Evolutionary conservation across 2,329 filamentous ascomycete genomes (phyloP), one percentile per base, ranked within the genome.

Genomic region (Fusarium sp.): DNA sequence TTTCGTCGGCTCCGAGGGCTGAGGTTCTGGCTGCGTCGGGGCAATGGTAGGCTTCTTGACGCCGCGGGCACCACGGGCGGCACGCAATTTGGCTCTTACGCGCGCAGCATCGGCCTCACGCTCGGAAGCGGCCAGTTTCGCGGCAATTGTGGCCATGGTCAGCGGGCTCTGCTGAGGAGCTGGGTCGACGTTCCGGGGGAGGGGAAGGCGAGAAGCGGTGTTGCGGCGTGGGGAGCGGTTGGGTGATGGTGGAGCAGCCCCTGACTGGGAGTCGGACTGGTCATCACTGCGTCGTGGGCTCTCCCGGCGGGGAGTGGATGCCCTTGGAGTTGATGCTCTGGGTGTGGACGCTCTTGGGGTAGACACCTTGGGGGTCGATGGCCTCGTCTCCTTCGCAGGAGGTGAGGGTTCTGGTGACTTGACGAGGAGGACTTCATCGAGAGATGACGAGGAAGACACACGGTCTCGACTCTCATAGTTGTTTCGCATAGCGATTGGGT

Each of bases 81-180:
- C 88, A 71, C 84, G 86, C 31, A 91, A 82, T 75, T 91, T 91
- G 3, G 89, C 89, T 4, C 89, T 82, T 0, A 91, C 88, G 27
- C 89, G 84, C 1, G 89, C 89, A 1, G 89, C 89, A 68, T 91
- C 88, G 5, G 89, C 89, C 56, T 91, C 88, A 16, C 87, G 83
- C 68, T 91, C 89, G 1, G 89, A 88, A 2, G 89, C 89, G 1
- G 88, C 89, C 0, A 91, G 82, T 77, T 91, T 91, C 30, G 88
- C 88, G 0, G 88, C 86, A 65, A 91, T 91, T 36, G 82, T 85
- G 9, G 88, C 87, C 85, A 90, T 89, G 18, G 86, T 89, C 4
- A 90, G 77, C 0, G 88, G 88, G 30, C 85, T 88, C 67, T 89
- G 88, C 51, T 86, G 84, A 6, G 82, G 79, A 1, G 77, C 75